Evolutionary conservation across 495 filamentous ascomycete genomes (phyloP).

Genomic region (Friedmanniomyces simplex): DNA sequence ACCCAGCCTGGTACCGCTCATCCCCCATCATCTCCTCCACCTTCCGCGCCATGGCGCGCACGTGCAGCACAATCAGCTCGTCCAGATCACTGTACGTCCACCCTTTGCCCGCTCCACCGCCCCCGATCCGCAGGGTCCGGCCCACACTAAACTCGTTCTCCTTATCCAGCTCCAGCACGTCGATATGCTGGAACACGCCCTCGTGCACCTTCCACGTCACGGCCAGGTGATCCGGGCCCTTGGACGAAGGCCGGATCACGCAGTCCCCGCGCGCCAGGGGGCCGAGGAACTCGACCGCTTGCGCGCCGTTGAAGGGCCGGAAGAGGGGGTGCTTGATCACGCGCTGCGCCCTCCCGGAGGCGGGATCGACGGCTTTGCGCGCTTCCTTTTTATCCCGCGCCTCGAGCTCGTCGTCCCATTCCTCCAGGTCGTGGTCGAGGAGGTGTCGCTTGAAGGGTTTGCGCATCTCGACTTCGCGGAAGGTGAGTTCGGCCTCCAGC

Average conservation of each 20-base stretch:
- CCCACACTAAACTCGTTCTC: constrained; percentile 92
- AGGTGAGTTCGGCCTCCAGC: constrained; percentile 68
- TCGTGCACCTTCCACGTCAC: constrained; percentile 98
- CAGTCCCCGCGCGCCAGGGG: constrained; percentile 77
- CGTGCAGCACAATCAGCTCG: constrained; percentile 91
- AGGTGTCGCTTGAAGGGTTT: constrained; percentile 53
- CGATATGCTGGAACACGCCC: constrained; percentile 89
- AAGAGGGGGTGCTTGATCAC: constrained; percentile 97
- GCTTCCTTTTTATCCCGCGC: constrained; percentile 60
- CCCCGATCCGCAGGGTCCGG: constrained; percentile 66
- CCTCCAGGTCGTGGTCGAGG: constrained; percentile 54
- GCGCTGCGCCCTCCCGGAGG: constrained; percentile 68
- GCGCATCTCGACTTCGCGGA: constrained; percentile 68
- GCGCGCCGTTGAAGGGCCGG: constrained; percentile 78
- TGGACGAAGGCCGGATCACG: constrained; percentile 88
- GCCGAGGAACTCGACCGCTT: constrained; percentile 88
- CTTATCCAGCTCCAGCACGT: constrained; percentile 93
- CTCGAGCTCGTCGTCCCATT: constrained; percentile 82
- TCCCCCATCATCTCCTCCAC: constrained; percentile 90
- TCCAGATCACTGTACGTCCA: constrained; percentile 93
- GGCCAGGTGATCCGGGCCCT: constrained; percentile 86
- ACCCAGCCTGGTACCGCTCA: constrained; percentile 79
- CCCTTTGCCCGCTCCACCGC: constrained; percentile 35
- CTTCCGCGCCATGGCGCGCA: constrained; percentile 95
- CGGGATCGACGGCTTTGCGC: constrained; percentile 69